These are phyloP conservation scores for Crucihimalaya himalaica DNA, from an alignment of 345 rosid genomes.

Conservation along the genomic window DNA sequence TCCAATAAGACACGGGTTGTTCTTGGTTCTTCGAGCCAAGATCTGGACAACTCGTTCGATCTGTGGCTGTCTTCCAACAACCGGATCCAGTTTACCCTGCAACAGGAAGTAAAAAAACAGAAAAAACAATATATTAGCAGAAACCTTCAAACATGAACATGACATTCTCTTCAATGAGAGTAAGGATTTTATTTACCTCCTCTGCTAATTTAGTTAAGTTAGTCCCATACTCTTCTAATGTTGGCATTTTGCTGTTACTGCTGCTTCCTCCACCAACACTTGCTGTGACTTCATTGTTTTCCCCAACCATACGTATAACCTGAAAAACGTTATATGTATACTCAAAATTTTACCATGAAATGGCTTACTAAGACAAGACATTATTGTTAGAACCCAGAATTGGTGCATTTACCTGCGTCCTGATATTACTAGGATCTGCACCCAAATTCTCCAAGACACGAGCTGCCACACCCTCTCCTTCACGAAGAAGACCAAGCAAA, in stretches of 20 bases:
- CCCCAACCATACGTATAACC: conserved; percentile 99
- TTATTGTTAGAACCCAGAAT: background rate
- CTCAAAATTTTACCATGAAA: background rate
- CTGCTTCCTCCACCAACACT: conserved; percentile 76
- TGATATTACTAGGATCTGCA: conserved; percentile 87
- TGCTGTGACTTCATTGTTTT: conserved; percentile 83
- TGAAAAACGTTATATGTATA: conserved; percentile 23
- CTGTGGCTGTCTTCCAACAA: conserved; percentile 97
- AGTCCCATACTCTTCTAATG: conserved; percentile 98
- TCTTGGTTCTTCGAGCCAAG: conserved; percentile 94
- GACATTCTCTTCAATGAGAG: conserved; percentile 2
- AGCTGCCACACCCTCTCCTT: conserved; percentile 99
- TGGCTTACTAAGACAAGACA: background rate
- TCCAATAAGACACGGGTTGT: conserved; percentile 98
- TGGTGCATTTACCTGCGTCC: conserved; percentile 71
- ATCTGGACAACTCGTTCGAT: conserved; percentile 96
- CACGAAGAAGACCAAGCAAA: conserved; percentile 93
- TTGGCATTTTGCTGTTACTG: conserved; percentile 85
- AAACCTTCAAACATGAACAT: conserved; percentile 9
- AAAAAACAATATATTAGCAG: background rate
- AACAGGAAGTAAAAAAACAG: conserved; percentile 22
- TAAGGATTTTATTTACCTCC: conserved; percentile 55
- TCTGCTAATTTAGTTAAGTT: conserved; percentile 96
- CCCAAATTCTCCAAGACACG: conserved; percentile 97
- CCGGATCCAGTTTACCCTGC: conserved; percentile 98